Evolutionary conservation across 345 rosid genomes (phyloP).

Genomic region (Populus pruinosa): DNA sequence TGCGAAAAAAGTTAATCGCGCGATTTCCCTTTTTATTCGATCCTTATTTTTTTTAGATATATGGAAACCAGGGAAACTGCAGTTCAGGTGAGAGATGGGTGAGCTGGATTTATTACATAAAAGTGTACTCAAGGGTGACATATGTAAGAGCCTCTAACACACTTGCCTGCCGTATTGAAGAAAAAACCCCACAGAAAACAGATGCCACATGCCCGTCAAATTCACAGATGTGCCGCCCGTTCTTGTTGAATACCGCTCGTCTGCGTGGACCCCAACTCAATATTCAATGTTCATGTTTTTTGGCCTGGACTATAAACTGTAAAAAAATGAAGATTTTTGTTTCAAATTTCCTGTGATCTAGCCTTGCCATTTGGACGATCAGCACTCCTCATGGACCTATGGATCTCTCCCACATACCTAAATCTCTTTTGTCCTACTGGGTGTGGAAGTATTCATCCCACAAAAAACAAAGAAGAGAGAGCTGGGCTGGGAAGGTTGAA

Average conservation of each 20-base stretch:
- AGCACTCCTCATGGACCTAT: neutral
- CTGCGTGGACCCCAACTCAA: neutral
- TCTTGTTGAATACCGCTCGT: neutral
- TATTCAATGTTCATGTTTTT: neutral
- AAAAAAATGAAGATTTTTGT: no score
- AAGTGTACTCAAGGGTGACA: neutral
- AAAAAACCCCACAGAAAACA: neutral
- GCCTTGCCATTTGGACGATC: no score
- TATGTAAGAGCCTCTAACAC: neutral
- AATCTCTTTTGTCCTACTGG: neutral
- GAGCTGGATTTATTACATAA: neutral
- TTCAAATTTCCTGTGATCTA: no score
- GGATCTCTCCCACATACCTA: no score
- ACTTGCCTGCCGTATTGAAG: neutral
- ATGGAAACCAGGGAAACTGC: neutral
- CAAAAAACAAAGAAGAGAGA: no score
- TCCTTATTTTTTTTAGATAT: no score
- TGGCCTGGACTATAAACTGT: no score
- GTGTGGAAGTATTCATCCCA: neutral
- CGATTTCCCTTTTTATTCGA: no score
- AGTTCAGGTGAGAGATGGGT: neutral
- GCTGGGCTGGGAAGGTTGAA: neutral
- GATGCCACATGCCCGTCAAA: conserved; percentile 5
- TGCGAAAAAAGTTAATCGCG: neutral
- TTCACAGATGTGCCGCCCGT: neutral